Base-by-base conservation (phyloP, 2,329 filamentous ascomycete species). In the Penicillium sp. region DNA sequence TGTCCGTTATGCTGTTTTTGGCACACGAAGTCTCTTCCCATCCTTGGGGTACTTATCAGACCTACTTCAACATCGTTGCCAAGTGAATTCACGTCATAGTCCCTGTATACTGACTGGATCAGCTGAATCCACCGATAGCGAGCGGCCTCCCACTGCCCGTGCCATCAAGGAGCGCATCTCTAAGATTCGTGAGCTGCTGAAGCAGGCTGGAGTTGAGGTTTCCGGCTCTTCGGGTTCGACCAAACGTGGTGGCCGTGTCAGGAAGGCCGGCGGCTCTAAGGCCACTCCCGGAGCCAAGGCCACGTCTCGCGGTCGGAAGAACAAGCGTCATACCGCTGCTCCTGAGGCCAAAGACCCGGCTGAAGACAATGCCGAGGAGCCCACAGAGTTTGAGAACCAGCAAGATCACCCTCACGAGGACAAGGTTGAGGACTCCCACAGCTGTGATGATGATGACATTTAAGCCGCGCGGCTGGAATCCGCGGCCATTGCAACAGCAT, bases 81-180 rank as follows among this genome's bases (percentile, higher is more conserved):
- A 31, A 31, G 31, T 31, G 31, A 31, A 31, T 31, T 1, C 10
- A 9, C 27, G 33, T 33, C 27, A 18, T 37, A 10, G 35, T 24
- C 14, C 4, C 2, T 10, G 6, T 6, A 14, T 53, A 24, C 53
- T 47, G 35, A 57, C 22, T 35, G 24, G 6, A 72, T 67, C 64
- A 11, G 58, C 47, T 27, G 49, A 54, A 1, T 60, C 65, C 13
- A 7, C 31, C 7, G 13, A 35, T 49, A 1, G 61, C 66, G 6
- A 68, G 61, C 18, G 11, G 14, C n/a, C 33, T 6, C 77, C 75
- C 0, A 78, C 76, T n/a, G 64, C 75, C 0, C 72, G 76, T 6
- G 77, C 77, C 5, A 77, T 79, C 53, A 69, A 65, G 3, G 76
- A 79, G 54, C 72, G 75, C 3, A 65, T 79, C 1, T 57, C 68